These are phyloP conservation scores for Pyrenophora graminea DNA, from an alignment of 2,329 filamentous ascomycete genomes.

Conservation along the genomic window DNA sequence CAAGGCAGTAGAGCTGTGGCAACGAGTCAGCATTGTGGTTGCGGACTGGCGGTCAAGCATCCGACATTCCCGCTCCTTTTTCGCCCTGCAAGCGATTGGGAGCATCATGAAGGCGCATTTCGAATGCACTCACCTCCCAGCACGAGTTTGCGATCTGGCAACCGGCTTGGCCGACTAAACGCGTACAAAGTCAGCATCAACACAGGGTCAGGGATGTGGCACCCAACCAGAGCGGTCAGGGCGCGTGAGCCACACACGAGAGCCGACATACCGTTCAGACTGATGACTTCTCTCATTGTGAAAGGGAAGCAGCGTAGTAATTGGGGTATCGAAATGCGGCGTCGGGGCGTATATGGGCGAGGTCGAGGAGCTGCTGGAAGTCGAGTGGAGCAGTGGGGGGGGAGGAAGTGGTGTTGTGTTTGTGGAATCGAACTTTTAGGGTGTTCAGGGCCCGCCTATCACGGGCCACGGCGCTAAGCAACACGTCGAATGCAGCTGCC, in stretches of 20 bases:
- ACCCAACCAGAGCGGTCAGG: conserved; percentile 48
- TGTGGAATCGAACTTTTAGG: conserved; percentile 21
- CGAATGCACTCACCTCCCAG: conserved; percentile 88
- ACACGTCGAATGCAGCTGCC: conserved; percentile 12
- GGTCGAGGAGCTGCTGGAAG: conserved; percentile 27
- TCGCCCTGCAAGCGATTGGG: conserved; percentile 13
- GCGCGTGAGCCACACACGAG: conserved; percentile 38
- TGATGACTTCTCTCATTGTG: conserved; percentile 99
- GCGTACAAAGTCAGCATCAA: conserved; percentile 59
- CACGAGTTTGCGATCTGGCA: conserved; percentile 99
- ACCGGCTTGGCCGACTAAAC: conserved; percentile 96
- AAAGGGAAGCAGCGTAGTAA: conserved; percentile 30
- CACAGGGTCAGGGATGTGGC: conserved; percentile 27
- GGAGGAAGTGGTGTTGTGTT: conserved; percentile 29
- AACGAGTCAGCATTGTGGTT: conserved; percentile 33
- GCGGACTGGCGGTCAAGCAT: conserved; percentile 33
- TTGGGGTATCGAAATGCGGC: conserved; percentile 42
- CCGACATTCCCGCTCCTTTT: conserved; percentile 39
- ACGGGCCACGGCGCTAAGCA: conserved; percentile 15
- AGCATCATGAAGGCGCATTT: not conserved
- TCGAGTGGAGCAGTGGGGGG: conserved; percentile 22
- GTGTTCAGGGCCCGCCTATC: conserved; percentile 8
- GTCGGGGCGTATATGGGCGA: conserved; percentile 22
- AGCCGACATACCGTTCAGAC: conserved; percentile 84
- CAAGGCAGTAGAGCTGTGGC: conserved; percentile 93